Evolutionary conservation across 352 stramenopile genomes (phyloP).

Genomic region (Salisapilia sapeloensis): DNA sequence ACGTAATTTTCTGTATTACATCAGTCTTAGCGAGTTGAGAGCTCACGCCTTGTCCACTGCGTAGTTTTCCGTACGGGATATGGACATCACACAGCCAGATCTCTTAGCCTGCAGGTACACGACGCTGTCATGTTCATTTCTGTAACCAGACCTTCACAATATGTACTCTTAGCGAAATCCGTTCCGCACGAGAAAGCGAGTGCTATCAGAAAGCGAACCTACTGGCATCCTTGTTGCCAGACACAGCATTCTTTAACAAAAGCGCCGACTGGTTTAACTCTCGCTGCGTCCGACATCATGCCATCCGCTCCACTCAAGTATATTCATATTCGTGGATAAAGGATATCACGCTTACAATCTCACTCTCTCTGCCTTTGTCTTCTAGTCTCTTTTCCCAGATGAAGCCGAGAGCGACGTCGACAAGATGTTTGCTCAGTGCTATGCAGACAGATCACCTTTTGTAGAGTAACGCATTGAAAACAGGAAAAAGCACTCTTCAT

Average conservation of each 20-base stretch:
- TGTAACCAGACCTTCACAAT: no score
- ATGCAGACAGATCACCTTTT: slow-evolving; percentile 54
- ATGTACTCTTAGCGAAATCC: slow-evolving; percentile 35
- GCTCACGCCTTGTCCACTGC: neutral
- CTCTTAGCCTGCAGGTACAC: slow-evolving; percentile 56
- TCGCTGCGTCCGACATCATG: slow-evolving; percentile 58
- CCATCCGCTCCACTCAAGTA: slow-evolving; percentile 54
- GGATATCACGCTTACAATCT: neutral
- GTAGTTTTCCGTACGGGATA: slow-evolving; percentile 68
- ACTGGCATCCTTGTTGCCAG: slow-evolving; percentile 29
- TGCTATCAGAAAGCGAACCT: slow-evolving; percentile 62
- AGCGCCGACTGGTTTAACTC: slow-evolving; percentile 38
- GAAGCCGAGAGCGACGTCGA: slow-evolving; percentile 45
- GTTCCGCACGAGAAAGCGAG: slow-evolving; percentile 64
- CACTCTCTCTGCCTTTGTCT: slow-evolving; percentile 1
- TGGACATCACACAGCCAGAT: slow-evolving; percentile 72
- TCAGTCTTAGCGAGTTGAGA: neutral
- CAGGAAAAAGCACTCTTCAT: neutral
- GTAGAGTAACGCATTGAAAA: slow-evolving; percentile 3
- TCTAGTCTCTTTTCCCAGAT: slow-evolving; percentile 60
- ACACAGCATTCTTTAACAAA: slow-evolving; percentile 45
- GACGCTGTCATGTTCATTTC: no score
- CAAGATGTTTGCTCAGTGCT: slow-evolving; percentile 68
- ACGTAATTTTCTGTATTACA: slow-evolving; percentile 17
- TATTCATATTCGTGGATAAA: slow-evolving; percentile 1